A percentile compares a stretch with the other conserved stretches of the same genome.
Conservation (phyloP, 495 filamentous ascomycete species). For the Chaetomium tenue region DNA sequence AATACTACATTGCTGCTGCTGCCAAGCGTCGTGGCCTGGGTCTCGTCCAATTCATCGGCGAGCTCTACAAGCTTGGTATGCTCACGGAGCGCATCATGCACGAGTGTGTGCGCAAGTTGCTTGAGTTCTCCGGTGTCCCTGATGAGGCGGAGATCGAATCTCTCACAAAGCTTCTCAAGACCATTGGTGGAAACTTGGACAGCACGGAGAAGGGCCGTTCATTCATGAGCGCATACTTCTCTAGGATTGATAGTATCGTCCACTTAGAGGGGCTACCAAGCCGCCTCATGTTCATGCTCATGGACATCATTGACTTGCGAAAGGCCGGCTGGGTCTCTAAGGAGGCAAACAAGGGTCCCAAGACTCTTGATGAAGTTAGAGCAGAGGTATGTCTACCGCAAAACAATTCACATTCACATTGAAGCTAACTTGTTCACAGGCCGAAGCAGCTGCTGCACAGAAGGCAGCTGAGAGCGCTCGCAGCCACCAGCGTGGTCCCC, state of each 20-base stretch:
- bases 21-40: constrained; percentile 96
- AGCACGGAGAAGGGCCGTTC: constrained; percentile 71
- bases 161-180: constrained; percentile 84
- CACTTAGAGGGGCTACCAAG: constrained; percentile 75
- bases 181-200: constrained; percentile 85
- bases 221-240: constrained; percentile 94
- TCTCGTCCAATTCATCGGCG: constrained; percentile 98
- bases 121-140: constrained; percentile 89
- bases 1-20: constrained; percentile 93
- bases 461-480: constrained; percentile 62
- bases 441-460: constrained; percentile 69
- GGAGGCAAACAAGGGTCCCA: constrained; percentile 87
- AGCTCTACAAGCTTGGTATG: constrained; percentile 98
- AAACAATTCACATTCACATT: background rate
- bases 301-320: constrained; percentile 89
- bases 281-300: constrained; percentile 89
- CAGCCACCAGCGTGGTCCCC: constrained; percentile 58
- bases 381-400: constrained; percentile 60
- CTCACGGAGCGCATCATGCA: constrained; percentile 99
- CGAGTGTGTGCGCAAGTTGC: constrained; percentile 93
- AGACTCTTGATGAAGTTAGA: constrained; percentile 89
- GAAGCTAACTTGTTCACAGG: constrained; percentile 33
- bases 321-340: constrained; percentile 74
- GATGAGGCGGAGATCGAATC: constrained; percentile 96
- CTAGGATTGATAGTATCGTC: constrained; percentile 76